A percentile compares a stretch with the other conserved stretches of the same genome.
phyloP scores from a whole-genome alignment of 768 basidiomycete species.

The Suillus variegatus region DNA sequence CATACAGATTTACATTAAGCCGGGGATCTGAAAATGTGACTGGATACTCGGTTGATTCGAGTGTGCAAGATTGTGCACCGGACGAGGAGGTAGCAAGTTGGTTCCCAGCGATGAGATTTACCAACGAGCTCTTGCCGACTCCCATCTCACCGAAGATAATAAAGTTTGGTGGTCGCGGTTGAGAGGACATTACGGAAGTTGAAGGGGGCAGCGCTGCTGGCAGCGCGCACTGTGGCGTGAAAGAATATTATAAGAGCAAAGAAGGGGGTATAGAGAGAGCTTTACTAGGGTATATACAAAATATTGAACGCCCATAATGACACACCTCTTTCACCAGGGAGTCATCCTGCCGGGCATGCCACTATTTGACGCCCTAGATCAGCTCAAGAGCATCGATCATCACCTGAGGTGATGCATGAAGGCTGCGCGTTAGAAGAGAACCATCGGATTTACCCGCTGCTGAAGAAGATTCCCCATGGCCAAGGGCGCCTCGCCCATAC shows the following conservation, averaged over 20 bases:
- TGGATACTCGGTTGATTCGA: not conserved
- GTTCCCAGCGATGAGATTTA: constrained; percentile 13
- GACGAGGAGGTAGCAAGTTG: constrained; percentile 4
- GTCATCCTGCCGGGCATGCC: not conserved
- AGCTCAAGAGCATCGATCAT: not conserved
- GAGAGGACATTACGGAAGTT: not conserved
- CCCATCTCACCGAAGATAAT: constrained; percentile 15
- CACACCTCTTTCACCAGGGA: not conserved
- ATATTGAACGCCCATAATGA: not conserved
- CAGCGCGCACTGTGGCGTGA: not conserved
- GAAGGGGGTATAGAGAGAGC: not conserved
- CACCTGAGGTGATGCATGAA: not conserved
- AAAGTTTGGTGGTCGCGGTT: not conserved
- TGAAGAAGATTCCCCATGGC: not conserved
- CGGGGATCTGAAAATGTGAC: not conserved
- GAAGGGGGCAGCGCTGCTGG: not conserved
- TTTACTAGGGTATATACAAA: not conserved
- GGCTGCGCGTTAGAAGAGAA: not conserved
- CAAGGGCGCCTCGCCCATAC: not conserved
- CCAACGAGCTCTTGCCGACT: constrained; percentile 12
- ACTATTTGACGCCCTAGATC: not conserved
- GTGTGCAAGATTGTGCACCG: constrained; percentile 7
- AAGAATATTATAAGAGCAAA: not conserved
- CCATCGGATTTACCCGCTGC: not conserved
- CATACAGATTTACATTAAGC: not conserved